phyloP scores from a whole-genome alignment of 208 protist species.

The Phytomonas serpens region DNA sequence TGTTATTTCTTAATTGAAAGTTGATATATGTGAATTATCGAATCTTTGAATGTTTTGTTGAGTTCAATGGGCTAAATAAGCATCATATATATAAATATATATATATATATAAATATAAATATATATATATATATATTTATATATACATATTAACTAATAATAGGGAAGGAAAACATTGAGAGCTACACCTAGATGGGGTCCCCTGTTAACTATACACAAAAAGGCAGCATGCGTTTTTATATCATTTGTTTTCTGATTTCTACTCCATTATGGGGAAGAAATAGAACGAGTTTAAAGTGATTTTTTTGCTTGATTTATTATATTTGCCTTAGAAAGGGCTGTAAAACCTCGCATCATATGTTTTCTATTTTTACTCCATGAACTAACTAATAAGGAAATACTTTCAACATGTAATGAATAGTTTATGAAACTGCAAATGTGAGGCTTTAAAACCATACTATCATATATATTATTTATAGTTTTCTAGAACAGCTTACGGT shows the following conservation, averaged over 20 bases:
- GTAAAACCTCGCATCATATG: background rate
- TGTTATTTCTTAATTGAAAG: background rate
- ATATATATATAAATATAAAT: conserved; percentile 4
- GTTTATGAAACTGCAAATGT: background rate
- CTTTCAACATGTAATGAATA: background rate
- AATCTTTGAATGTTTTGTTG: background rate
- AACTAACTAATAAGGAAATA: background rate
- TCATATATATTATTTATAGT: background rate
- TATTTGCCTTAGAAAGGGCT: background rate
- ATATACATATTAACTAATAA: background rate
- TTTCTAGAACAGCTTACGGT: background rate
- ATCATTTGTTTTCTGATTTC: background rate
- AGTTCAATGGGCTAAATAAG: background rate
- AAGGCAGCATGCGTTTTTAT: background rate
- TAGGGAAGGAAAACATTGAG: background rate
- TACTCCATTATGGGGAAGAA: background rate
- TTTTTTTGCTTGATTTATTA: background rate
- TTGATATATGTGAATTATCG: background rate
- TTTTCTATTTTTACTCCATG: background rate
- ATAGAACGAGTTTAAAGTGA: background rate
- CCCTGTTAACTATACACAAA: background rate
- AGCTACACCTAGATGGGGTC: background rate
- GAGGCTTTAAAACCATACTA: background rate
- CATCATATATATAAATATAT: background rate
- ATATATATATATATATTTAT: background rate